These are phyloP conservation scores for Botryosphaeria agaves DNA, from an alignment of 2,329 filamentous ascomycete species.

Conservation along the genomic window DNA sequence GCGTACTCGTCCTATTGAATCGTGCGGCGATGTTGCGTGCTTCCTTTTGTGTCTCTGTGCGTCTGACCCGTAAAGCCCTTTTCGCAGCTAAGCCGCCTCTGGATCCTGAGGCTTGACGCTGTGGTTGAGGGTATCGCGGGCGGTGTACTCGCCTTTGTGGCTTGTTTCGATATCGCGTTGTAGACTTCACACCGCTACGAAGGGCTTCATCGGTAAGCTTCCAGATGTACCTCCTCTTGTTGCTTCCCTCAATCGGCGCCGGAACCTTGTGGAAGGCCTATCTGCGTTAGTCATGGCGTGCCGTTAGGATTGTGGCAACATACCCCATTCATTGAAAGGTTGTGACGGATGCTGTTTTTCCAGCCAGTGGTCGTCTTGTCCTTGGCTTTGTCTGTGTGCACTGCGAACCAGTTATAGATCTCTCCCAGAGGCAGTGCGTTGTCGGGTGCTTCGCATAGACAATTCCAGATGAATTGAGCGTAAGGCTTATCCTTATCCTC, in stretches of 20 bases:
- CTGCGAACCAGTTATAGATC: conserved; percentile 79
- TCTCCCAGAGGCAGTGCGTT: conserved; percentile 66
- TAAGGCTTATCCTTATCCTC: conserved; percentile 50
- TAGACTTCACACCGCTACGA: conserved; percentile 60
- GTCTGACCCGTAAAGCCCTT: background rate
- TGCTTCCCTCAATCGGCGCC: conserved; percentile 27
- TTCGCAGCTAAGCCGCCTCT: conserved; percentile 25
- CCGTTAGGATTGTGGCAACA: conserved; percentile 15
- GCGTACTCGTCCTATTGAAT: background rate
- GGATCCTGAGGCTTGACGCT: conserved; percentile 26
- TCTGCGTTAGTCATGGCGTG: conserved; percentile 6
- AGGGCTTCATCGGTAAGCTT: conserved; percentile 54
- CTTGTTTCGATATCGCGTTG: conserved; percentile 42
- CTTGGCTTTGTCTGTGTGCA: conserved; percentile 61
- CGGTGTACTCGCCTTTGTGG: conserved; percentile 21
- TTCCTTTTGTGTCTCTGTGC: background rate
- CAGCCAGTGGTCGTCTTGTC: conserved; percentile 47
- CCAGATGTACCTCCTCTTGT: conserved; percentile 61
- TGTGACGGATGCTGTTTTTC: conserved; percentile 93
- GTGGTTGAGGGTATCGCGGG: conserved; percentile 13
- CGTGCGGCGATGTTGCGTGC: background rate
- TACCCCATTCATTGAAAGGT: conserved; percentile 90
- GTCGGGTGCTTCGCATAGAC: conserved; percentile 48
- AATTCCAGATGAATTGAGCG: conserved; percentile 62
- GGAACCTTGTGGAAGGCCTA: conserved; percentile 40